Percentiles rank a stretch among this genome's conserved stretches.
phyloP scores from a whole-genome alignment of 257 asterid genomes.

The Nicotiana noctiflora region DNA sequence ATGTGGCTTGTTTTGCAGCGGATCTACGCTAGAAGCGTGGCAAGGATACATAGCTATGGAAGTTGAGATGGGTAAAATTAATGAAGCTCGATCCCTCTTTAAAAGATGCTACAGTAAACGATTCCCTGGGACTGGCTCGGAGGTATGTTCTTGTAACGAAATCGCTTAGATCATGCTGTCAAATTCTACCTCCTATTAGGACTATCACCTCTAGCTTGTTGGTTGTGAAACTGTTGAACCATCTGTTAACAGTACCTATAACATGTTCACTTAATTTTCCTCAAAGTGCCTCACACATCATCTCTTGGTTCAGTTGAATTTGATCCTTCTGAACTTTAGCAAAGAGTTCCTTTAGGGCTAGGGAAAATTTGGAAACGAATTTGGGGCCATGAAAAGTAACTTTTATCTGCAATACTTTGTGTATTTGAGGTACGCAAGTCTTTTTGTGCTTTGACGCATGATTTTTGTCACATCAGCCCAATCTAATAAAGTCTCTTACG shows the following conservation, averaged over 20 bases:
- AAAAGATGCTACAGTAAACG: constrained; percentile 82
- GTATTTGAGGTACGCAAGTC: background rate
- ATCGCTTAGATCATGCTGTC: background rate
- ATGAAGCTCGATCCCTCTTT: constrained; percentile 88
- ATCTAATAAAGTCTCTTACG: background rate
- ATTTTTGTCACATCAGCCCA: background rate
- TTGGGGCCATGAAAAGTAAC: background rate
- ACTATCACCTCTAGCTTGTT: background rate
- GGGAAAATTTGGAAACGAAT: background rate
- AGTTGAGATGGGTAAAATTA: constrained; percentile 60
- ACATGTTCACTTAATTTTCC: background rate
- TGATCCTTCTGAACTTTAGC: background rate
- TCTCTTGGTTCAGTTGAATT: background rate
- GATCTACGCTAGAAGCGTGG: constrained; percentile 89
- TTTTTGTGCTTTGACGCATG: background rate
- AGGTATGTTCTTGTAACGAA: constrained; percentile 42
- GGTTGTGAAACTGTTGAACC: background rate
- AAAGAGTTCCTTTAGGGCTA: background rate
- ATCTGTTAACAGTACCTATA: background rate
- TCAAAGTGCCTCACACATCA: background rate
- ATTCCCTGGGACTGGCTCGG: constrained; percentile 87
- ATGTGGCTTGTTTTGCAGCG: constrained; percentile 42
- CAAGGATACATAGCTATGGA: constrained; percentile 73
- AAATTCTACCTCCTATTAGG: background rate
- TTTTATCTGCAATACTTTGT: background rate